phyloP scores from a whole-genome alignment of 164 flowering plant species.

The Piper longum region DNA sequence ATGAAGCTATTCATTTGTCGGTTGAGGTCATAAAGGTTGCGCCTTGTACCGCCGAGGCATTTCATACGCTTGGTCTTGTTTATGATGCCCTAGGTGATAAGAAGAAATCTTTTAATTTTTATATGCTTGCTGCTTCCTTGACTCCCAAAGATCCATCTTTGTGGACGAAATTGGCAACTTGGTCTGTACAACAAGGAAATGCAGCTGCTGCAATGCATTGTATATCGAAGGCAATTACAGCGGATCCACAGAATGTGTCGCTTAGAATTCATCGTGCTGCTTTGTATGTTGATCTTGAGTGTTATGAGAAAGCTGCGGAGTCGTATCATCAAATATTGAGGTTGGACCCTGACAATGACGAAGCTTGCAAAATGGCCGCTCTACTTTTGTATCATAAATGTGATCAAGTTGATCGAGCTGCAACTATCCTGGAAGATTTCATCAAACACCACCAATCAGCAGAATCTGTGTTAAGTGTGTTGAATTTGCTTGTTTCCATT shows the following conservation, averaged over 20 bases:
- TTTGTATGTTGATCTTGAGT: slow-evolving; percentile 41
- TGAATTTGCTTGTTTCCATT: slow-evolving; percentile 41
- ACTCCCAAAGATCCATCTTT: slow-evolving; percentile 51
- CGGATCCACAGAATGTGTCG: slow-evolving; percentile 51
- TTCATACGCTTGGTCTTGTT: slow-evolving; percentile 55
- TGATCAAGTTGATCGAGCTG: slow-evolving; percentile 42
- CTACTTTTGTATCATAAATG: slow-evolving; percentile 43
- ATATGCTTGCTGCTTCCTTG: slow-evolving; percentile 57
- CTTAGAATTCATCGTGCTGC: slow-evolving; percentile 46
- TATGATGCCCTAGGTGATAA: slow-evolving; percentile 36
- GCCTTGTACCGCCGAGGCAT: slow-evolving; percentile 56
- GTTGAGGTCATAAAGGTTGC: slow-evolving; percentile 47
- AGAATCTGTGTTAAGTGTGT: slow-evolving; percentile 34
- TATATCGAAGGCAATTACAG: slow-evolving; percentile 58
- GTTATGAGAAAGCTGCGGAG: slow-evolving; percentile 58
- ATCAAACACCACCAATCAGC: slow-evolving; percentile 21
- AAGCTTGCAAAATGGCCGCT: slow-evolving; percentile 38
- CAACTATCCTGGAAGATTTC: slow-evolving; percentile 46
- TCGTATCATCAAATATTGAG: slow-evolving; percentile 48
- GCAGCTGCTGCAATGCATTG: slow-evolving; percentile 47
- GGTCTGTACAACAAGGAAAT: slow-evolving; percentile 43
- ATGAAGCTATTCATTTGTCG: slow-evolving; percentile 30
- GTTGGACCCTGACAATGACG: slow-evolving; percentile 40
- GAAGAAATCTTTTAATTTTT: slow-evolving; percentile 36
- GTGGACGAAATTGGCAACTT: slow-evolving; percentile 45